Conservation (phyloP, 2,329 filamentous ascomycete species). For the Hypocreales sp. region DNA sequence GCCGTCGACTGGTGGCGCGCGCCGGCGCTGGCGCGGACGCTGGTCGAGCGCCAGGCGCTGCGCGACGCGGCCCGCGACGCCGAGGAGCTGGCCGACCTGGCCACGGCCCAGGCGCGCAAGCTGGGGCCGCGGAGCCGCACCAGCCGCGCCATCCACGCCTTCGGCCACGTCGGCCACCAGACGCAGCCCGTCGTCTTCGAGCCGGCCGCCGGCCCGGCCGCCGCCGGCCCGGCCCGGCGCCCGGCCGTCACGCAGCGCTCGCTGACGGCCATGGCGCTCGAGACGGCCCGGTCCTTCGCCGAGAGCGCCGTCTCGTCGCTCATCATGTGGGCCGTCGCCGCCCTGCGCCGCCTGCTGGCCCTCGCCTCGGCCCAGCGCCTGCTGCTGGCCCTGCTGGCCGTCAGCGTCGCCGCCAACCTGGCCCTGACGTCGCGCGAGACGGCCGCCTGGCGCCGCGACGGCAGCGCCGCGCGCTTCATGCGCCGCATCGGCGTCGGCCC, state of each 20-base stretch:
- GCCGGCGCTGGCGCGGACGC: conserved; percentile 41
- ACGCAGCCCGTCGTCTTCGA: conserved; percentile 47
- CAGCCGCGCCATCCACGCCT: conserved; percentile 64
- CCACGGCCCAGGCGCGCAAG: conserved; percentile 62
- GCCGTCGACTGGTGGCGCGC: conserved; percentile 74
- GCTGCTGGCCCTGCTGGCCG: conserved; percentile 50
- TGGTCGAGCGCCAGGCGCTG: conserved; percentile 57
- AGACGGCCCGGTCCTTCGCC: conserved; percentile 55
- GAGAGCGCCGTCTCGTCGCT: conserved; percentile 63
- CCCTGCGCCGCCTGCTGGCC: conserved; percentile 48
- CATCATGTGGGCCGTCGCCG: conserved; percentile 61
- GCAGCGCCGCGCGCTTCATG: conserved; percentile 71
- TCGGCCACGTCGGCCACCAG: conserved; percentile 58
- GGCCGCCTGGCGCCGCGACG: conserved; percentile 73
- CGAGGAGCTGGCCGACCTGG: conserved; percentile 58
- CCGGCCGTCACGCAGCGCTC: conserved; percentile 45
- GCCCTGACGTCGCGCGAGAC: conserved; percentile 60
- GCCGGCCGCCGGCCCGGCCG: conserved; percentile 29
- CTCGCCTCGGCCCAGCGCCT: conserved; percentile 59
- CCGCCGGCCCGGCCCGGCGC: conserved; percentile 31
- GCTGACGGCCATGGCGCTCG: conserved; percentile 54
- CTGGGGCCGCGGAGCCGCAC: conserved; percentile 61
- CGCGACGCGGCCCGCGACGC: conserved; percentile 60
- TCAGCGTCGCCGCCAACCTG: conserved; percentile 59
- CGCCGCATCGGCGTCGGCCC: conserved; percentile 62